Evolutionary conservation across 441 rosid species (phyloP), one percentile per base, ranked within the genome.

Genomic region (Euphorbia corollata): DNA sequence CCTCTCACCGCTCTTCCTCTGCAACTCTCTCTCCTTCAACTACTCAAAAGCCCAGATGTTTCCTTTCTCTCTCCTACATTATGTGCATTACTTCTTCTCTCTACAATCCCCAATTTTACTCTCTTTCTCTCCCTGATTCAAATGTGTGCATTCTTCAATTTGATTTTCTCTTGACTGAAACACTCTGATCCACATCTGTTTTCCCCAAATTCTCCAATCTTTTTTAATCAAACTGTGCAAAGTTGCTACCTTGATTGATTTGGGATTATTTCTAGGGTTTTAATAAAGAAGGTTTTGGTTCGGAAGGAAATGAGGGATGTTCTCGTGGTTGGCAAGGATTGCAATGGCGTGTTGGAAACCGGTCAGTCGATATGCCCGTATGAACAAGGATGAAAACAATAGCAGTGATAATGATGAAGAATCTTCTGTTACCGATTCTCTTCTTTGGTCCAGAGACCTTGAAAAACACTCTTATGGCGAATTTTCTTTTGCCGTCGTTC

Each of bases 281-380:
- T 64, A 19, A 36, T 19, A 58, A 7, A 71, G 77, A 64, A 72
- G 61, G 74, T 72, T 61, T 65, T 61, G 67, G 48, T 71, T 36
- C 3, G 39, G 60, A 71, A 68, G 86, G 89, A 86, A 89, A 92
- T 89, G 98, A 84, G 92, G 92, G 89, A 89, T 89, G 96, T 75
- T 78, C 70, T 85, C 93, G 67, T 82, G 89, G 91, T 27, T 92
- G 70, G 78, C 68, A 80, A 89, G 84, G 78, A 73, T 80, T 54
- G 83, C 84, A 71, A 74, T 77, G 75, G 85, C 87, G 58, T 92
- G 97, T 75, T 88, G 89, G 82, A 74, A 83, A 81, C 93, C 93
- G 65, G 67, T 88, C 61, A 73, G 90, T 34, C 81, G 76, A 47
- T 85, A 85, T 84, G 87, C 79, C 59, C 91, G 91, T 75, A 86